Conservation (phyloP, 352 stramenopile species). For the Globisporangium lucens region DNA sequence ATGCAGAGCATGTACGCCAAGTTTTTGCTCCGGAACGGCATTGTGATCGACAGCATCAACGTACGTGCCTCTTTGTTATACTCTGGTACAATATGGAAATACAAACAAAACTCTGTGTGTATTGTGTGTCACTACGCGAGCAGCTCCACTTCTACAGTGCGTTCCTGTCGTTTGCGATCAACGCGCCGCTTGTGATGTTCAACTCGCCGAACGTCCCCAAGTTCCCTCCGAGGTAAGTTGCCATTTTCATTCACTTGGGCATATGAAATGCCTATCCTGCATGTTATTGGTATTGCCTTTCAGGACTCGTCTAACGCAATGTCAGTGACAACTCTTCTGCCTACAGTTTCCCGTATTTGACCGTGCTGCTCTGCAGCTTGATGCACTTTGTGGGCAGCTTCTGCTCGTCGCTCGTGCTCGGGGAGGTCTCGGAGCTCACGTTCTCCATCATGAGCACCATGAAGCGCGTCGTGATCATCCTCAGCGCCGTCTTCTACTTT, state of each 20-base stretch:
- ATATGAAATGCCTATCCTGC: neutral
- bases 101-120: no score
- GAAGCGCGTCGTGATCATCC: constrained; percentile 86
- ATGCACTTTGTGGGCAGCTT: constrained; percentile 85
- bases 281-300: neutral
- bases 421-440: constrained; percentile 84
- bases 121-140: neutral
- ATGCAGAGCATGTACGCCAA: constrained; percentile 90
- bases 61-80: constrained; percentile 32
- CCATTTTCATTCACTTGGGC: neutral
- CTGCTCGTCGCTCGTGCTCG: constrained; percentile 76
- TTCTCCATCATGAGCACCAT: constrained; percentile 91
- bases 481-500: constrained; percentile 84
- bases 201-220: constrained; percentile 48
- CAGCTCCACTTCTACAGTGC: constrained; percentile 88
- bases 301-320: constrained; percentile 9
- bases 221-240: constrained; percentile 34
- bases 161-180: constrained; percentile 82
- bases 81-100: neutral
- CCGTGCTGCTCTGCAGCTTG: constrained; percentile 72
- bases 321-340: constrained; percentile 2
- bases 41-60: constrained; percentile 78
- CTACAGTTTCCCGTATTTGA: constrained; percentile 66
- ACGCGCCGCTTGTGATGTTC: constrained; percentile 70
- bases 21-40: constrained; percentile 74